Conservation (phyloP, 371 early-diverging fungal genomes). For the Zopfochytrium polystomum region DNA sequence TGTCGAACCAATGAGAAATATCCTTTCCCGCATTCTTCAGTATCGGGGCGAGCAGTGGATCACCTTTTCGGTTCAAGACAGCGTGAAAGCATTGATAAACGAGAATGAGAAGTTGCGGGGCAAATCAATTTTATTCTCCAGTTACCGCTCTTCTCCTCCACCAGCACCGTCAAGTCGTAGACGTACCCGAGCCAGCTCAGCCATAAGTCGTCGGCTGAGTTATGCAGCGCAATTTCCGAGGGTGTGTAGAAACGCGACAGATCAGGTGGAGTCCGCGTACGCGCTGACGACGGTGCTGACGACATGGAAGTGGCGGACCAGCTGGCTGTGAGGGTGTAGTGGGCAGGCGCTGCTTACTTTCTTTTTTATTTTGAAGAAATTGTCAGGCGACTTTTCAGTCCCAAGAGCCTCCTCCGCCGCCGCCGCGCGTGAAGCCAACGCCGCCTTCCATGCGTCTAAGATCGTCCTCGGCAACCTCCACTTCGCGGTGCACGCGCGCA, state of each 20-base stretch:
- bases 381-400: no score
- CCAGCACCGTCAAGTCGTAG: slow-evolving; percentile 47
- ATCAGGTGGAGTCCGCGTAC: slow-evolving; percentile 10
- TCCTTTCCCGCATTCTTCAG: slow-evolving; percentile 53
- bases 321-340: no score
- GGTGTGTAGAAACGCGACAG: slow-evolving; percentile 47
- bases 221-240: slow-evolving; percentile 48
- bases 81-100: not conserved
- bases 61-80: slow-evolving; percentile 18
- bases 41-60: slow-evolving; percentile 45
- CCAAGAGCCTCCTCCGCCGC: no score
- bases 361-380: no score
- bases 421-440: no score
- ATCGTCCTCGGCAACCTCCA: no score
- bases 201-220: slow-evolving; percentile 50
- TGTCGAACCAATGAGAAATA: slow-evolving; percentile 58
- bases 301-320: not conserved
- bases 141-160: slow-evolving; percentile 36
- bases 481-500: no score
- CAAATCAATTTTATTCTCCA: no score
- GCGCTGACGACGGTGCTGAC: not conserved
- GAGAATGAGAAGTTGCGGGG: not conserved
- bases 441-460: no score
- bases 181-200: slow-evolving; percentile 54
- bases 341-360: no score